These are phyloP conservation scores for Insectozyma bohioensis DNA, from an alignment of 1,139 yeast species.

Conservation along the genomic window DNA sequence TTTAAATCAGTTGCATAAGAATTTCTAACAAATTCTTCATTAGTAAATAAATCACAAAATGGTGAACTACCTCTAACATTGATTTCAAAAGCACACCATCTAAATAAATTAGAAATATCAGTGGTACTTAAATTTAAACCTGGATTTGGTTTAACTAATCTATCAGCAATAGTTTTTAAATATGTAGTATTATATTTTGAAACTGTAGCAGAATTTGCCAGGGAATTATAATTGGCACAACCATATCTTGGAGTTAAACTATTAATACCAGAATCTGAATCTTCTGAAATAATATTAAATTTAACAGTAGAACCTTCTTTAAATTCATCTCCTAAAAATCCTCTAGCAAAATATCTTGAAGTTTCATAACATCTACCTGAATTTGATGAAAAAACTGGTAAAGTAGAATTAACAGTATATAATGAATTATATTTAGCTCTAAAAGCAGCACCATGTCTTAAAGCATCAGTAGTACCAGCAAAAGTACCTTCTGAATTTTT, in stretches of 20 bases:
- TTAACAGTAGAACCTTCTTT: constrained; percentile 20
- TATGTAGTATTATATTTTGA: constrained; percentile 21
- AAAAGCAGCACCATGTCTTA: constrained; percentile 34
- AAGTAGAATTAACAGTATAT: constrained; percentile 18
- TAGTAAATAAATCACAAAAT: constrained; percentile 50
- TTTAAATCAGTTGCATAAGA: constrained; percentile 36
- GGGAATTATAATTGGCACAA: constrained; percentile 24
- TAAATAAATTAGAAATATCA: constrained; percentile 42
- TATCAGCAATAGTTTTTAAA: constrained; percentile 33
- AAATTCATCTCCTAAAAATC: constrained; percentile 30
- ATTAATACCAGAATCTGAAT: constrained; percentile 31
- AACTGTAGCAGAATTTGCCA: constrained; percentile 10
- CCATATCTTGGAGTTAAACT: constrained; percentile 32
- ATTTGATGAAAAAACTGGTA: constrained; percentile 36
- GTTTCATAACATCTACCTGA: constrained; percentile 33
- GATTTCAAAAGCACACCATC: constrained; percentile 56
- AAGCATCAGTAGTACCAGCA: constrained; percentile 33
- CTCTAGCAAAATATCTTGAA: constrained; percentile 31
- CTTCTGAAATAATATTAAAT: constrained; percentile 28
- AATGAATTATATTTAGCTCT: constrained; percentile 33
- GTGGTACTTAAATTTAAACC: constrained; percentile 35
- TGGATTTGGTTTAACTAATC: constrained; percentile 33
- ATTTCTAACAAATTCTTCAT: constrained; percentile 46
- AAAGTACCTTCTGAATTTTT: constrained; percentile 26
- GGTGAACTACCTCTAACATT: constrained; percentile 49